Evolutionary conservation across 257 asterid species (phyloP).

Genomic region (Jacaranda copaia): DNA sequence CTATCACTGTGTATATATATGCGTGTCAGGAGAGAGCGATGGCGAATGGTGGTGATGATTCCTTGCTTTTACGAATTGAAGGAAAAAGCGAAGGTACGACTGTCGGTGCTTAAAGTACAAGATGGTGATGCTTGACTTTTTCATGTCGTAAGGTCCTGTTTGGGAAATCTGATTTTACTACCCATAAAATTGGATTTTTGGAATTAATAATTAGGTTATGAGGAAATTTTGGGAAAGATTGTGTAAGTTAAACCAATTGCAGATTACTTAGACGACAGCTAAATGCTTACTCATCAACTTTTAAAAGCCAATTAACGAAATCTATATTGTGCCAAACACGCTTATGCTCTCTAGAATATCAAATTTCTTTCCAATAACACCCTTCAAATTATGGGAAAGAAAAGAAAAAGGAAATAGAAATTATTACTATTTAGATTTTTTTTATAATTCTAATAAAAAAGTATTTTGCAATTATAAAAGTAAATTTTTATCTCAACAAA

Average conservation of each 20-base stretch:
- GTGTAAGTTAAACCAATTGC: neutral
- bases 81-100: conserved; percentile 28
- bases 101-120: conserved; percentile 41
- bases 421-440: too few relatives aligned
- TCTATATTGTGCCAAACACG: neutral
- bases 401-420: too few relatives aligned
- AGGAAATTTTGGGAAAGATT: neutral
- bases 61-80: conserved; percentile 40
- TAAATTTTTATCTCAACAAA: too few relatives aligned
- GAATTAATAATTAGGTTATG: neutral
- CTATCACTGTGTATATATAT: neutral
- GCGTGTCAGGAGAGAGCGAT: neutral
- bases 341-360: neutral
- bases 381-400: too few relatives aligned
- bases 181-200: neutral
- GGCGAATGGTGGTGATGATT: conserved; percentile 42
- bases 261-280: neutral
- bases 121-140: conserved; percentile 24
- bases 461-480: too few relatives aligned
- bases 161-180: neutral
- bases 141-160: conserved; percentile 6
- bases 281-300: neutral
- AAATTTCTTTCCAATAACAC: too few relatives aligned
- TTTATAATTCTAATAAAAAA: too few relatives aligned
- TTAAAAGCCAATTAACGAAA: neutral